These are phyloP conservation scores for Neoboletus magnificus DNA, from an alignment of 768 basidiomycete genomes.

Conservation along the genomic window DNA sequence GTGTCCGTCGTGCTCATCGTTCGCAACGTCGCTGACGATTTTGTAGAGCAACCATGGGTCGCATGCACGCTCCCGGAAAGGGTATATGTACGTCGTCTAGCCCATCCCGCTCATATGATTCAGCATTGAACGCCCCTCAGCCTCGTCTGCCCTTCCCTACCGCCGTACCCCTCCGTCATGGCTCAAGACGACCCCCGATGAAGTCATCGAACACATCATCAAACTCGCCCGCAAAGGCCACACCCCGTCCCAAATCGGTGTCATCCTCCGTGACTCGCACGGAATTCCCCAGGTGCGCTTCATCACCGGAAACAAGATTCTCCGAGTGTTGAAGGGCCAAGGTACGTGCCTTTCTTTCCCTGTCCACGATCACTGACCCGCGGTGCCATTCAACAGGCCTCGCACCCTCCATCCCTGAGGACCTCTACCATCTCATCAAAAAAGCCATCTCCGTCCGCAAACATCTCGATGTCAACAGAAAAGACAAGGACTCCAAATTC, in stretches of 20 bases:
- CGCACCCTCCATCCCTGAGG: constrained; percentile 96
- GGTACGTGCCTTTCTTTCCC: constrained; percentile 51
- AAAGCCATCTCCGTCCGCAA: constrained; percentile 99
- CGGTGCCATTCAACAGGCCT: constrained; percentile 51
- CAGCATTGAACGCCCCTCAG: constrained; percentile 37
- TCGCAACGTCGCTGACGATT: constrained; percentile 9
- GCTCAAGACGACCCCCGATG: constrained; percentile 95
- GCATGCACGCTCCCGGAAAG: constrained; percentile 99
- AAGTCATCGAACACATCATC: constrained; percentile 93
- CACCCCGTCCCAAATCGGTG: constrained; percentile 97
- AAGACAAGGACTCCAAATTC: constrained; percentile 97
- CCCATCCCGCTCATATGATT: background rate
- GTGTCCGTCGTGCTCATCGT: constrained; percentile 23
- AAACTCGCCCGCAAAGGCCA: constrained; percentile 98
- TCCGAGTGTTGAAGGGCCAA: constrained; percentile 93
- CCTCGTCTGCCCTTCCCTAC: constrained; percentile 95
- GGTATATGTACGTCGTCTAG: constrained; percentile 82
- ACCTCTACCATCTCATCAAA: constrained; percentile 99
- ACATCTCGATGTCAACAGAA: constrained; percentile 96
- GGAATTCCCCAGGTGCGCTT: constrained; percentile 98
- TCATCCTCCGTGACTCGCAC: constrained; percentile 95
- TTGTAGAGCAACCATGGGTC: constrained; percentile 70
- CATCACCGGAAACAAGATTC: constrained; percentile 99
- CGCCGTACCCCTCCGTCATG: constrained; percentile 91
- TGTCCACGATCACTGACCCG: background rate